Evolutionary conservation across 2,329 filamentous ascomycete genomes (phyloP), one percentile per base, ranked within the genome.

Genomic region (Exserohilum rostratum): DNA sequence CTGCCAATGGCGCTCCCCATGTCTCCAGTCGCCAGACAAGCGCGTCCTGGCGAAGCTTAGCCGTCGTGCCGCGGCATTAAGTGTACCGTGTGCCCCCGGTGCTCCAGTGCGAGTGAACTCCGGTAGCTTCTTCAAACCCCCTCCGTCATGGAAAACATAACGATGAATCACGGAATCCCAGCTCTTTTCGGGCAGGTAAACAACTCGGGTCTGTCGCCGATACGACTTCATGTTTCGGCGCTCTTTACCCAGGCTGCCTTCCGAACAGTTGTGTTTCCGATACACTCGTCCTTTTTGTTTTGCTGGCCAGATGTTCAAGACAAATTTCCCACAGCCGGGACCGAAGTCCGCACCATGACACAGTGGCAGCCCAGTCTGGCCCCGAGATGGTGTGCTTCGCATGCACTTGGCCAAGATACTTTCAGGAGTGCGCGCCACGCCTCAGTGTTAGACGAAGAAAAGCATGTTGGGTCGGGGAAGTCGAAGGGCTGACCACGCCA

Each of bases 31-130:
- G 42, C 60, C 57, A 62, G 54, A 63, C 58, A 70, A 69, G 64
- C 63, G 64, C 7, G 7, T 52, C 46, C 50, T 47, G 34, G 55
- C 58, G 60, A 72, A 63, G 67, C 69, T 68, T 70, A 65, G 57
- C 57, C 55, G 49, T 55, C 51, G 56, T 40, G 31, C 54, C 46
- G 40, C 18, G 42, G 42, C 46, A 34, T 35, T 29, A 35, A 29
- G 40, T 33, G 34, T 44, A 34, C 33, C 15, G 46, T 46, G 40
- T 47, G 47, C 42, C 18, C 33, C 13, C 37, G 18, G 22, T 25
- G 22, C 22, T 25, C 7, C 7, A 7, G 22, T 25, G 22, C 22
- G 4, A 4, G 4, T 5, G 22, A 25, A 25, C 4, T 25, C 22
- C 7, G 22, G 22, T 25, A 7, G n/a, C 40, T 37, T 43, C 40